Evolutionary conservation across 2,329 filamentous ascomycete species (phyloP), one percentile per base, ranked within the genome.

Genomic region (Aspergillus niger): DNA sequence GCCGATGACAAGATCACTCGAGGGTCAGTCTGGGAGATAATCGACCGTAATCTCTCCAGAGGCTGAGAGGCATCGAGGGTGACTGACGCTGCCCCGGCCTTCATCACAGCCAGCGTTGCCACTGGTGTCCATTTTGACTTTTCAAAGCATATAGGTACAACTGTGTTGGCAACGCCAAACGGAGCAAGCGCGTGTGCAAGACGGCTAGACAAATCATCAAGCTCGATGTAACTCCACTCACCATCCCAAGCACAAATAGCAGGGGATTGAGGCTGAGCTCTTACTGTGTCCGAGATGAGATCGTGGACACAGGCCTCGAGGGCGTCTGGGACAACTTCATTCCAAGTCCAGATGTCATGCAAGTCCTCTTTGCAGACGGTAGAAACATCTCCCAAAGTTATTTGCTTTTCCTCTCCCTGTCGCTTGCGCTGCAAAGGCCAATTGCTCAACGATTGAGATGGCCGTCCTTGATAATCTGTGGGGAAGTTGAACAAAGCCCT

Each of bases 51-150:
- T 8, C 51, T 32, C 2, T 41, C 51, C 20, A 41, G n/a, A 17
- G 51, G 50, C 13, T 55, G 51, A 5, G 13, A 30, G 20, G 22
- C 28, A 43, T 59, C 43, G 3, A 59, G 5, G n/a, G 51, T 15
- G n/a, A 51, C 51, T 20, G 24, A 50, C 3, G 47, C 58, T 20
- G 28, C 51, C 2, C 58, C 58, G 17, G 58, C 51, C 30, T 59
- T 59, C 39, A 59, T 48, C 13, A 59, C 32, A 8, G 28, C 51
- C 13, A 59, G 50, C 20, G 51, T 51, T 10, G 58, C 58, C 8
- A 59, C 26, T 3, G 36, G 15, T 11, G 17, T 52, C 57, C 57
- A 59, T n/a, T 8, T 17, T n/a, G 57, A 59, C 11, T 59, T 59
- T 5, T 39, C 26, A 24, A 59, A 59, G 39, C 38, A 44, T 5